Conservation (phyloP, 1,139 yeast genomes). For the Zygosaccharomyces sapae region DNA sequence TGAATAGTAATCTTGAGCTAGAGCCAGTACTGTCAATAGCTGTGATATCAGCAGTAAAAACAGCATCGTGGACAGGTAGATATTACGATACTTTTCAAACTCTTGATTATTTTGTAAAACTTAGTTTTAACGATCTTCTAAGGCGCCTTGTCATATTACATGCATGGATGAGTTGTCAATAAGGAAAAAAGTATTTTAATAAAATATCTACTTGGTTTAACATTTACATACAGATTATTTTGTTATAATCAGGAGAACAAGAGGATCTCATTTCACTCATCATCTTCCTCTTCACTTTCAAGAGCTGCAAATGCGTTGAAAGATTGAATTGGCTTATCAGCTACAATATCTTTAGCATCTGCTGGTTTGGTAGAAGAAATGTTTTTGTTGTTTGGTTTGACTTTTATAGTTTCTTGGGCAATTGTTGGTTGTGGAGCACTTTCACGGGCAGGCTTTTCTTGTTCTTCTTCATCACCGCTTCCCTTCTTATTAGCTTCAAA, state of each 20-base stretch:
- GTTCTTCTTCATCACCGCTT: slow-evolving; percentile 44
- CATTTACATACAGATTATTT: slow-evolving; percentile 2
- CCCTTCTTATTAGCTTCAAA: slow-evolving; percentile 46
- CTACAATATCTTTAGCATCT: slow-evolving; percentile 63
- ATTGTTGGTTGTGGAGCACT: slow-evolving; percentile 27
- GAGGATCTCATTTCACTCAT: slow-evolving; percentile 13
- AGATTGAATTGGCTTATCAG: slow-evolving; percentile 59
- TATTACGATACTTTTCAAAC: not conserved
- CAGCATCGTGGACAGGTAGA: not conserved
- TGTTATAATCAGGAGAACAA: not conserved
- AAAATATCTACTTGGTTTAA: not conserved
- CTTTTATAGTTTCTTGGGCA: slow-evolving; percentile 42
- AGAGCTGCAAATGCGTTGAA: slow-evolving; percentile 81
- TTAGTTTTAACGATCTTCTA: not conserved
- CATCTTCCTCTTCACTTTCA: slow-evolving; percentile 56
- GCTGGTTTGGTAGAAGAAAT: slow-evolving; percentile 70
- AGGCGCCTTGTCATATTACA: not conserved
- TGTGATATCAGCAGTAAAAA: slow-evolving; percentile 11
- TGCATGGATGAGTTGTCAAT: not conserved
- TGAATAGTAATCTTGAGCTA: slow-evolving; percentile 41
- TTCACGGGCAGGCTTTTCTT: slow-evolving; percentile 44
- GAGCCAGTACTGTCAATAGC: slow-evolving; percentile 15
- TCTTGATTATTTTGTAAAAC: not conserved
- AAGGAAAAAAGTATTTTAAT: not conserved
- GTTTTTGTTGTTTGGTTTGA: slow-evolving; percentile 68